phyloP scores from a whole-genome alignment of 192 early-diverging fungal genomes.

The Gryganskiella cystojenkinii region DNA sequence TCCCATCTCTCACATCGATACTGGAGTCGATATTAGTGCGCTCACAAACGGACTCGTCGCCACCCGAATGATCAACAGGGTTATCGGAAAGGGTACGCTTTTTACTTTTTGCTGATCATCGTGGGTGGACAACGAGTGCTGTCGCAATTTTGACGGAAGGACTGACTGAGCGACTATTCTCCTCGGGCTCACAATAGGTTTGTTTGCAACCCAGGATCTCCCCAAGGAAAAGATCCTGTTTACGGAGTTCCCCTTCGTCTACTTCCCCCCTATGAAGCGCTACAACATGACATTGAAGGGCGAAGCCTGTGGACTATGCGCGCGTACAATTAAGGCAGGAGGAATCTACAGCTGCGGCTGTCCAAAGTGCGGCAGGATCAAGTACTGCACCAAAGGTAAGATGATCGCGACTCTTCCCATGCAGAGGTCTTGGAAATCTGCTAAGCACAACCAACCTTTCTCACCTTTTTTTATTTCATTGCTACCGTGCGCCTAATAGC shows the following conservation, averaged over 20 bases:
- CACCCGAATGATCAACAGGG: conserved; percentile 50
- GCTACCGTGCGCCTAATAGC: not conserved
- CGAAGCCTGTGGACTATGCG: conserved; percentile 65
- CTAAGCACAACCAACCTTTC: not conserved
- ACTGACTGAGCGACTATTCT: no score
- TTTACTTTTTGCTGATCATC: no score
- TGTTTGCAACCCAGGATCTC: conserved; percentile 66
- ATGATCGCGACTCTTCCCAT: not conserved
- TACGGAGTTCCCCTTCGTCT: conserved; percentile 67
- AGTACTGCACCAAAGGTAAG: conserved; percentile 59
- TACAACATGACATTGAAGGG: conserved; percentile 55
- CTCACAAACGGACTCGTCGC: conserved; percentile 49
- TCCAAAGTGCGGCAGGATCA: conserved; percentile 53
- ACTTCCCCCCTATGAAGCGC: conserved; percentile 68
- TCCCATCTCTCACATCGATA: conserved; percentile 62
- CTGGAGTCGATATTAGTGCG: conserved; percentile 48
- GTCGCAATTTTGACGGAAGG: no score
- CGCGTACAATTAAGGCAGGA: conserved; percentile 56
- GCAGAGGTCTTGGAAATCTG: not conserved
- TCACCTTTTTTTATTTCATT: not conserved
- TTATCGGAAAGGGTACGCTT: conserved; percentile 52
- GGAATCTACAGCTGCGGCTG: conserved; percentile 37
- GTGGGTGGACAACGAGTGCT: no score
- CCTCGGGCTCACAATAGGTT: no score
- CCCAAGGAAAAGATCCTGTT: conserved; percentile 60